A percentile compares a stretch with the other conserved stretches of the same genome.
Conservation (phyloP, 805 yeast genomes). For the Candida qinlingensis region DNA sequence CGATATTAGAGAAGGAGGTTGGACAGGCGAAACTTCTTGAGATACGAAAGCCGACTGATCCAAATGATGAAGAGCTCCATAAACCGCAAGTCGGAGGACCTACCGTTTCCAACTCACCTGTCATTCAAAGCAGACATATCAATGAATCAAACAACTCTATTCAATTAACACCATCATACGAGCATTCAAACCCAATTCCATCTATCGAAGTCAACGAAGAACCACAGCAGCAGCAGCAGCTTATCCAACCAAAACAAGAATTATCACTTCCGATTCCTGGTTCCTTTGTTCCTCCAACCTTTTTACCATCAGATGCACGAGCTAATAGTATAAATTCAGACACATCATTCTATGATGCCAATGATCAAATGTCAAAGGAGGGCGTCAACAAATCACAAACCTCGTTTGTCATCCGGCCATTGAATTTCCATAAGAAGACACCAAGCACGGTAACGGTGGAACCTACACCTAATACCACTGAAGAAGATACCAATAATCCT, state of each 20-base stretch:
- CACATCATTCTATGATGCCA: slow-evolving; percentile 6
- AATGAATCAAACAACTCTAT: too few relatives aligned
- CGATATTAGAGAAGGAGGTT: background rate
- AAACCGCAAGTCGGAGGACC: background rate
- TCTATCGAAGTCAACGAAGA: too few relatives aligned
- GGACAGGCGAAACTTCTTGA: background rate
- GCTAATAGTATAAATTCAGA: slow-evolving; percentile 1
- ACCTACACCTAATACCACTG: slow-evolving; percentile 1
- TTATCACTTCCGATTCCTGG: background rate
- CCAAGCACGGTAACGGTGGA: slow-evolving; percentile 13
- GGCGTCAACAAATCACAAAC: slow-evolving; percentile 1
- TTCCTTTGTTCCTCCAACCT: background rate
- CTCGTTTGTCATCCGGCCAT: slow-evolving; percentile 14
- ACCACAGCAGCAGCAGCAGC: too few relatives aligned
- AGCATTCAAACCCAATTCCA: too few relatives aligned
- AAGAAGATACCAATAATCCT: background rate
- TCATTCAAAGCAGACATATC: too few relatives aligned
- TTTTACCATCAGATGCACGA: background rate
- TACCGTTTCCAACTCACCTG: background rate
- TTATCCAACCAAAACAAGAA: background rate
- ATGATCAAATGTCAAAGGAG: background rate
- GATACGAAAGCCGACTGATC: too few relatives aligned
- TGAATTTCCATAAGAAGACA: slow-evolving; percentile 21
- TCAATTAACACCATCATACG: too few relatives aligned
- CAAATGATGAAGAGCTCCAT: too few relatives aligned